Evolutionary conservation across 1,139 yeast genomes (phyloP), one percentile per base, ranked within the genome.

Genomic region (Taphrina communis): DNA sequence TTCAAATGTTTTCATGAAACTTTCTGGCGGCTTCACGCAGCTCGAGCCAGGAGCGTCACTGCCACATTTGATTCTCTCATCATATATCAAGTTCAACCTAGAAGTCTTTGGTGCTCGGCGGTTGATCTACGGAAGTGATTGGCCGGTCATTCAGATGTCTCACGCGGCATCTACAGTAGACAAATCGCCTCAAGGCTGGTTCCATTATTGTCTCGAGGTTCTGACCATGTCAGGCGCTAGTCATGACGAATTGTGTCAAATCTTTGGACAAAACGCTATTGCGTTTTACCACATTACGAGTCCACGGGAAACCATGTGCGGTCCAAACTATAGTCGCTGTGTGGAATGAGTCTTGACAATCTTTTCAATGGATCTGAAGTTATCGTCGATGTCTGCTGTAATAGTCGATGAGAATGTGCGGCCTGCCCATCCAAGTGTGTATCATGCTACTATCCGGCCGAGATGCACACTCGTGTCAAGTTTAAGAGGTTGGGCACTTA

Each of bases 11-110:
- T 42, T 31, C 41, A 48, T 63, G 55, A 63, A 63, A 39, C 21
- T 63, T 6, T 63, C 67, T n/a, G 67, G 67, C 19, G 44, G 67
- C 38, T 21, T 63, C 25, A 63, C 67, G 7, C 61, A 63, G 38
- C 48, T 63, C 2, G 48, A 42, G 39, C 41, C 38, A 6, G 61
- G 42, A 5, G 25, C 53, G 12, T 35, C 44, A 19, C 55, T 63
- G n/a, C 55, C 51, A 8, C 55, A 53, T 44, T 7, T 17, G 8
- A n/a, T 50, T 19, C 36, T 63, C 19, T 25, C 14, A 8, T 25
- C 56, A 21, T 38, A 63, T 42, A 14, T 63, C 21, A 38, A 25
- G 31, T 44, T 53, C 21, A 46, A 42, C 12, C 25, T 55, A 12
- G 41, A 36, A 11, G 11, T 53, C n/a, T 63, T 63, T 35, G 39